Percentiles rank a stretch among this genome's conserved stretches.
Conservation (phyloP, 352 stramenopile species). For the Phytopythium litorale region DNA sequence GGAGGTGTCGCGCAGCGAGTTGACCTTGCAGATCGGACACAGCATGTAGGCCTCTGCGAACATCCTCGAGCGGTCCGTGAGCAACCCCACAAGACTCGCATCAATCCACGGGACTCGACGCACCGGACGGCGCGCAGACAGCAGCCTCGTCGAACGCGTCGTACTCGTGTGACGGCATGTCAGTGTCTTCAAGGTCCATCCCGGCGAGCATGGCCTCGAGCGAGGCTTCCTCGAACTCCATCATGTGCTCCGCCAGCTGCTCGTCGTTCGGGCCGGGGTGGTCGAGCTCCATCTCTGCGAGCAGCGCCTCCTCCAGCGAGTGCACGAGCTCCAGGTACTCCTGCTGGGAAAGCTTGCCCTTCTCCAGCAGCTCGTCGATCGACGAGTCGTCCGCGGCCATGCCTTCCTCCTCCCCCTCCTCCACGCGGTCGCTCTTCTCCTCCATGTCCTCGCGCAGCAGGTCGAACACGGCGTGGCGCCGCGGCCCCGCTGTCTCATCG, state of each 20-base stretch:
- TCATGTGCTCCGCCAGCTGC: slow-evolving; percentile 45
- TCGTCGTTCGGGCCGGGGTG: slow-evolving; percentile 19
- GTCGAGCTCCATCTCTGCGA: slow-evolving; percentile 38
- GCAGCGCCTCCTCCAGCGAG: slow-evolving; percentile 64
- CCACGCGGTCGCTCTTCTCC: not conserved
- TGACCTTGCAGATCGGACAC: slow-evolving; percentile 50
- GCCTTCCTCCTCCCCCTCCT: not conserved
- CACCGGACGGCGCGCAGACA: not conserved
- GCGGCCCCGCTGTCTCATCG: not conserved
- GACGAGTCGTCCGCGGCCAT: slow-evolving; percentile 19
- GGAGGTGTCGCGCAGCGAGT: slow-evolving; percentile 25
- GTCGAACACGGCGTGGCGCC: slow-evolving; percentile 33
- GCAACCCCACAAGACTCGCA: not conserved
- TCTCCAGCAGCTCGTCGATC: slow-evolving; percentile 60
- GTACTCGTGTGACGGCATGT: slow-evolving; percentile 8
- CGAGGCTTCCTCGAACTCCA: slow-evolving; percentile 64
- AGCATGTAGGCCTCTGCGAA: slow-evolving; percentile 21
- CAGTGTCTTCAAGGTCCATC: slow-evolving; percentile 42
- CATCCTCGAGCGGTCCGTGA: not conserved
- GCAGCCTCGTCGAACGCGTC: slow-evolving; percentile 4
- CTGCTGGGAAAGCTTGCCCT: slow-evolving; percentile 51
- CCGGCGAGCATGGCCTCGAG: slow-evolving; percentile 64
- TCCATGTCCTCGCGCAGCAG: slow-evolving; percentile 13
- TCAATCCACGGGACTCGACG: not conserved
- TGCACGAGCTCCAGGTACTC: slow-evolving; percentile 79